Percentiles rank a stretch among this genome's conserved stretches.
Conservation (phyloP, 768 basidiomycete genomes). For the Phlebiopsis gigantea region DNA sequence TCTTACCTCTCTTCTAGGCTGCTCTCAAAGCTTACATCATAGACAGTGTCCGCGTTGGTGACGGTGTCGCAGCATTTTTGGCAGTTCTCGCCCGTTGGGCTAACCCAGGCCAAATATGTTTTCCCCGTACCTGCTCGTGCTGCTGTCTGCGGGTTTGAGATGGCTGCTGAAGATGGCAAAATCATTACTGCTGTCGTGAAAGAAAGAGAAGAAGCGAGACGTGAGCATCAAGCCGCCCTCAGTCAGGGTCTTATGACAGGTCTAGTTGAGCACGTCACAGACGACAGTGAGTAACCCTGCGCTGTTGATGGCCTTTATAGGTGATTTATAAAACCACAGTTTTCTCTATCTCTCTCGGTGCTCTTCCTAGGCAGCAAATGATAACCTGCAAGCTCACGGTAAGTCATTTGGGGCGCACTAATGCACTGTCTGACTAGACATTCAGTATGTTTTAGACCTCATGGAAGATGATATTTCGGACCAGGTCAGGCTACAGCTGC, state of each 20-base stretch:
- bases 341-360: slow-evolving; percentile 54
- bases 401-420: neutral
- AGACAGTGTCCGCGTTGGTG: slow-evolving; percentile 10
- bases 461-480: slow-evolving; percentile 45
- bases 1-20: neutral
- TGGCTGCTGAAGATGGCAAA: slow-evolving; percentile 39
- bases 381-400: slow-evolving; percentile 41
- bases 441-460: slow-evolving; percentile 28
- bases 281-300: slow-evolving; percentile 38
- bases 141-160: slow-evolving; percentile 50
- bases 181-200: slow-evolving; percentile 41
- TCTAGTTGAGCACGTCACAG: slow-evolving; percentile 44
- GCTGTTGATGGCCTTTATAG: slow-evolving; percentile 21
- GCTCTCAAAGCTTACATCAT: neutral
- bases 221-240: slow-evolving; percentile 36
- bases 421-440: slow-evolving; percentile 22
- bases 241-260: slow-evolving; percentile 36
- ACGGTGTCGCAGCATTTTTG: slow-evolving; percentile 8
- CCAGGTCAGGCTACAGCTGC: slow-evolving; percentile 48
- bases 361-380: slow-evolving; percentile 37
- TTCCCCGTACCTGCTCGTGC: slow-evolving; percentile 55
- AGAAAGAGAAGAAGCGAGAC: slow-evolving; percentile 42
- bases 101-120: slow-evolving; percentile 43
- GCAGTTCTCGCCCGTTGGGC: slow-evolving; percentile 15
- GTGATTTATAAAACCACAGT: slow-evolving; percentile 28